A percentile compares a stretch with the other conserved stretches of the same genome.
These are phyloP conservation scores for Cutaneotrichosporon spelunceum DNA, from an alignment of 1,284 basidiomycete species.

Conservation along the genomic window DNA sequence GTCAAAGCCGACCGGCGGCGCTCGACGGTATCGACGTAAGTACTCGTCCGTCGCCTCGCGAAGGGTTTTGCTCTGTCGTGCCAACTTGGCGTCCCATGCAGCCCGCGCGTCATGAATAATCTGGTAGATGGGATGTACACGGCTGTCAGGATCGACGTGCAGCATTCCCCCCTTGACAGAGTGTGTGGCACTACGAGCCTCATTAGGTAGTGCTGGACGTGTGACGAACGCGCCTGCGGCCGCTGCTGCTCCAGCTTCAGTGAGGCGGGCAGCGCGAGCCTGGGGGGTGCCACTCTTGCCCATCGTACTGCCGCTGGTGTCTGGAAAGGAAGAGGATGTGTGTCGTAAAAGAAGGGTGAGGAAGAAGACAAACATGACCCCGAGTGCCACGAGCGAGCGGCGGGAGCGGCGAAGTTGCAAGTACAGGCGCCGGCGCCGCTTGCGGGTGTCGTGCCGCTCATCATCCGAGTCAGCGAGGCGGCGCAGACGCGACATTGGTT, in stretches of 20 bases:
- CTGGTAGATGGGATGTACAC: constrained; percentile 57
- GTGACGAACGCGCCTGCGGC: too few relatives aligned
- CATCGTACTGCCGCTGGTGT: background rate
- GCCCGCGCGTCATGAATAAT: constrained; percentile 56
- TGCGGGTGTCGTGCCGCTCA: background rate
- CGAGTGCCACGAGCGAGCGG: background rate
- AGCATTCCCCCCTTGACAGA: constrained; percentile 29
- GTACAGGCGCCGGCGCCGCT: background rate
- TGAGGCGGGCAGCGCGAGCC: background rate
- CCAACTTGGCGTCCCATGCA: constrained; percentile 58
- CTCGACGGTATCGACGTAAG: constrained; percentile 39
- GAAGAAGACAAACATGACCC: background rate
- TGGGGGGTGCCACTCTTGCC: background rate
- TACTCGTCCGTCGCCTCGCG: constrained; percentile 60
- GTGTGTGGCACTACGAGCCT: constrained; percentile 16
- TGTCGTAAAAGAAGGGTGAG: background rate
- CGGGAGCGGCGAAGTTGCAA: background rate
- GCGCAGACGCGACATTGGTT: background rate
- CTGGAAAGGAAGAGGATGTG: background rate
- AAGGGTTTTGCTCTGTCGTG: constrained; percentile 57
- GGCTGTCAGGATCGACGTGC: constrained; percentile 26
- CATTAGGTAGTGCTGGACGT: background rate
- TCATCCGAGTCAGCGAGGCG: background rate
- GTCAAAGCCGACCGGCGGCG: constrained; percentile 61
- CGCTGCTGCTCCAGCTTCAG: background rate